Evolutionary conservation across 228 moss, liverwort and hornwort species (phyloP).

Genomic region (Sphagnum magellanicum): DNA sequence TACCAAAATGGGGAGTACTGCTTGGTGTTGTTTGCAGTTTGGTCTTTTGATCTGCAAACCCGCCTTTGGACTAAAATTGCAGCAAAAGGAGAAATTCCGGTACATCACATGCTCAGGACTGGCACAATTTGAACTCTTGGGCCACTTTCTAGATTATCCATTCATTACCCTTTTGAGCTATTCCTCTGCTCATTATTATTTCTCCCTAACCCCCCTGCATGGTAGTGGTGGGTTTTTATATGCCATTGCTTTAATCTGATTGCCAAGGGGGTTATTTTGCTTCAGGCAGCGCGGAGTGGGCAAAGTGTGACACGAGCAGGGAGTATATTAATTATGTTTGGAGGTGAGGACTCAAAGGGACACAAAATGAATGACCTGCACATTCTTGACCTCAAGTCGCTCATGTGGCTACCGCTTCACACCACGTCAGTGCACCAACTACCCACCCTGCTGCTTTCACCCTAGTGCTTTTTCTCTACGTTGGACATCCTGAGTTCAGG

Average conservation of each 20-base stretch:
- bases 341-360: conserved; percentile 80
- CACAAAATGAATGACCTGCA: conserved; percentile 89
- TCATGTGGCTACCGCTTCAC: conserved; percentile 94
- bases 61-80: conserved; percentile 84
- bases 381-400: conserved; percentile 88
- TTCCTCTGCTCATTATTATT: no score
- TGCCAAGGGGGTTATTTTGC: not conserved
- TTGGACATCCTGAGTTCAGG: no score
- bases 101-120: conserved; percentile 11
- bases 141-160: no score
- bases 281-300: conserved; percentile 80
- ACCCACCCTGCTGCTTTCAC: no score
- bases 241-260: not conserved
- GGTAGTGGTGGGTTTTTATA: no score
- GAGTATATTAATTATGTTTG: conserved; percentile 94
- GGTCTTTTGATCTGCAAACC: conserved; percentile 96
- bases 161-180: no score
- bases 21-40: conserved; percentile 48
- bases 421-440: conserved; percentile 54
- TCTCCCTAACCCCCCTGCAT: no score
- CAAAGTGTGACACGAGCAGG: conserved; percentile 96
- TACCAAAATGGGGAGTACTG: no score
- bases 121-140: no score
- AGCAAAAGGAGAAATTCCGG: conserved; percentile 90
- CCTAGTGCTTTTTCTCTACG: no score